These are phyloP conservation scores for Strobilomyces echinocephalus DNA, from an alignment of 768 basidiomycete species.

Conservation along the genomic window DNA sequence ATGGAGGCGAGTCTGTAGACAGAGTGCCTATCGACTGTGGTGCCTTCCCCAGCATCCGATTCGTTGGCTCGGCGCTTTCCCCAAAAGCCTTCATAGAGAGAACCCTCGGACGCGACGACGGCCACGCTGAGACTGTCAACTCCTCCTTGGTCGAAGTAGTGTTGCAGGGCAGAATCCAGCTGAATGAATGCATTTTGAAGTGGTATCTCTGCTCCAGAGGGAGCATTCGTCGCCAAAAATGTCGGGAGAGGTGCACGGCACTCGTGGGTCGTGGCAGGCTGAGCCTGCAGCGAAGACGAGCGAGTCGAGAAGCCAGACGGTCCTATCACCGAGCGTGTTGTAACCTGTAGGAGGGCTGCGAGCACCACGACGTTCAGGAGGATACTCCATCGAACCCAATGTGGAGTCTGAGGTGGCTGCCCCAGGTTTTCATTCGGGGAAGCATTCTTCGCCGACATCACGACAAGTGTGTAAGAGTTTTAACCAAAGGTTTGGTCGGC, in stretches of 20 bases:
- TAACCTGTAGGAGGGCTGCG: constrained; percentile 10
- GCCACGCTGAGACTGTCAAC: constrained; percentile 50
- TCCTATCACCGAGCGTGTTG: neutral
- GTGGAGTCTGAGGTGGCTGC: neutral
- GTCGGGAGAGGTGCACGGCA: constrained; percentile 17
- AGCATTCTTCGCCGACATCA: neutral
- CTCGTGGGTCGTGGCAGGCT: neutral
- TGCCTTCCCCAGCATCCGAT: constrained; percentile 18
- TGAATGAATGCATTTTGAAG: constrained; percentile 6
- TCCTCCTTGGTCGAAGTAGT: constrained; percentile 27
- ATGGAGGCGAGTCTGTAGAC: constrained; percentile 51
- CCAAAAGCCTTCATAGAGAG: constrained; percentile 42
- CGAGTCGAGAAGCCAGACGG: neutral
- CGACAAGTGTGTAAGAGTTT: neutral
- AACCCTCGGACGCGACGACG: constrained; percentile 42
- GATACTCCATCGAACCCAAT: constrained; percentile 17
- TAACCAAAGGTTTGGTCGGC: too few relatives aligned
- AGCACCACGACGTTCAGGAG: constrained; percentile 9
- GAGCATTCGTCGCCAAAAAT: constrained; percentile 10
- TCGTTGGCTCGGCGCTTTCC: constrained; percentile 45
- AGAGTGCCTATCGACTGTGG: constrained; percentile 37
- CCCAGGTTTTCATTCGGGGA: neutral
- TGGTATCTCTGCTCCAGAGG: constrained; percentile 10
- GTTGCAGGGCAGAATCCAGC: constrained; percentile 8
- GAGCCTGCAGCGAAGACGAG: neutral